phyloP scores from a whole-genome alignment of 495 filamentous ascomycete species.

The Xanthoparmelia taractica region DNA sequence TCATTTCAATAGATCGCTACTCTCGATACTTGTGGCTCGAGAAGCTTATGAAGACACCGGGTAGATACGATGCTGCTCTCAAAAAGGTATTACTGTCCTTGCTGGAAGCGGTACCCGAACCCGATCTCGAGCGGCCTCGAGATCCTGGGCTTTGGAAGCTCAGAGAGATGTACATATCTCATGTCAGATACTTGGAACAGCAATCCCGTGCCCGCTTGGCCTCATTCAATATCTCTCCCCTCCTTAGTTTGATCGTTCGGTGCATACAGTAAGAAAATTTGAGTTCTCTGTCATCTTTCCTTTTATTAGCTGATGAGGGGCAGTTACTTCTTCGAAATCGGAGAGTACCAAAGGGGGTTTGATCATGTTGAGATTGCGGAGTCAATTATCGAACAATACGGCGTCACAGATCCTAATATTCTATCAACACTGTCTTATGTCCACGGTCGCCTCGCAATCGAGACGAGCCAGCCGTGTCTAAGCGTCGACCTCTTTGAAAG shows the following conservation, averaged over 20 bases:
- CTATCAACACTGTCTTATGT: background rate
- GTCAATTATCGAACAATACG: background rate
- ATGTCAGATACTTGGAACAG: background rate
- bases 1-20: background rate
- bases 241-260: background rate
- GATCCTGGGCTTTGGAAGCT: slow-evolving; percentile 1
- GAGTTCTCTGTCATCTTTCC: background rate
- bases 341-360: slow-evolving; percentile 1
- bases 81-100: background rate
- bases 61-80: background rate
- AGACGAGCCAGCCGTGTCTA: background rate
- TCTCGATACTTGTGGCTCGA: background rate
- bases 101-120: background rate
- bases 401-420: background rate
- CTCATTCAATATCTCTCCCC: background rate
- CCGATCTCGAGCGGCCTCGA: background rate
- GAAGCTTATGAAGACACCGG: background rate
- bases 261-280: background rate
- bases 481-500: background rate
- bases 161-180: background rate
- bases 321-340: slow-evolving; percentile 3
- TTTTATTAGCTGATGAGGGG: background rate
- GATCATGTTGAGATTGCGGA: background rate
- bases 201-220: background rate
- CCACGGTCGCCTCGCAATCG: slow-evolving; percentile 1